Evolutionary conservation across 345 rosid genomes (phyloP), one percentile per base, ranked within the genome.

Genomic region (Geranium brycei): DNA sequence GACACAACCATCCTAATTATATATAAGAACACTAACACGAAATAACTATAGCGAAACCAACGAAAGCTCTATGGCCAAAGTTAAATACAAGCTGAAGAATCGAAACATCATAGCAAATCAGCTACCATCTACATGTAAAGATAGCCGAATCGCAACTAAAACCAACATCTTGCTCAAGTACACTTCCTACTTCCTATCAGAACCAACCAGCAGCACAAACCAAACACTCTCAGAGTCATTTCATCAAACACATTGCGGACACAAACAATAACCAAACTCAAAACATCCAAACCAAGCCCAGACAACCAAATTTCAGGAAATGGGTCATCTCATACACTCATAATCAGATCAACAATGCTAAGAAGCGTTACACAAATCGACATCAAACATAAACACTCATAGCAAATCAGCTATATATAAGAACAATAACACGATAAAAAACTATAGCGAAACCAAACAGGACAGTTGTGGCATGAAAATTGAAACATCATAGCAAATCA

Each of bases 311-410:
- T 40, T 51, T 10, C 12, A 31, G 57, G 15, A 57, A 28, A 60
- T 63, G 41, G 18, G 40, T 16, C 28, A 23, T 23, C 28, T 23
- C 28, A 23, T 23, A 23, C 59, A 69, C 53, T 56, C 57, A 47
- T 2, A 47, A 2, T 4, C 31, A 63, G 14, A 16, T 1, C 30
- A 62, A 4, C 5, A 59, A 72, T 7, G 5, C 16, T 47, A 2
- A 53, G 61, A 55, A 23, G 2, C 28, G 28, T 23, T 23, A 23
- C 28, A 23, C 28, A 2, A 23, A 23, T 23, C 28, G 2, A 23
- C 28, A 23, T 23, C 28, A 23, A 23, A 23, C 28, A 23, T 23
- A 23, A 23, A 35, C 12, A 81, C 93, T 87, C 76, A 92, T 5
- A 5, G 11, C 6, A 38, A 38, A 38, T 38, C 6, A 38, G 8